Evolutionary conservation across 805 yeast species (phyloP), one percentile per base, ranked within the genome.

Genomic region (Komagataella pseudopastoris): DNA sequence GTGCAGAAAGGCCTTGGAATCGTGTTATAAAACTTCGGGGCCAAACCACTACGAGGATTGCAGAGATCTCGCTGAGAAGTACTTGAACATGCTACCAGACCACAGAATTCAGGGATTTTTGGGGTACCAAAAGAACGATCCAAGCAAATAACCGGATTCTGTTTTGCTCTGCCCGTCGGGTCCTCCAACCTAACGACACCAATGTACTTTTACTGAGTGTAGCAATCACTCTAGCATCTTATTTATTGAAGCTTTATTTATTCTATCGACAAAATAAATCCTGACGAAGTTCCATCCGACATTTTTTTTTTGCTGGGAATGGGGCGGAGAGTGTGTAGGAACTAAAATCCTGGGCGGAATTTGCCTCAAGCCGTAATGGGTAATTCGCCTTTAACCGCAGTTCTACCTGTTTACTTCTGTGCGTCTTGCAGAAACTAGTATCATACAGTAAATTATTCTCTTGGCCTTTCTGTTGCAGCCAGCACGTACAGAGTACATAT

Each of bases 121-220:
- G 62, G 91, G 88, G n/a, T 85, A 86, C 71, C 95, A 87, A 71
- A 83, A 87, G 76, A 86, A 86, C 69, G 95, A 86, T 63, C 93
- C 91, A 47, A 72, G 86, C 44, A 84, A 85, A 70, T 84, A 70
- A 64, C 16, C 18, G 17, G 18, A 3, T 43, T n/a, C 20, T 6
- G 30, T 24, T 18, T 44, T 6, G 30, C 14, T 18, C 18, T 17
- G 39, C 39, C 6, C 39, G 39, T 30, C 14, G 14, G 14, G 14
- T 10, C n/a, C n/a, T 30, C 14, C 1, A n/a, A 30, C 39, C 14
- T 4, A 12, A 30, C 39, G 39, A 14, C 39, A 30, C 14, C 8
- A 8, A 30, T 30, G 39, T 30, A 30, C 39, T 30, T 30, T 30
- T 30, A 30, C 39, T 5, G 39, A 30, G 39, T 30, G 39, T 30